Base-by-base conservation (phyloP, 371 early-diverging fungal genomes). In the Syncephalis plumigaleata region DNA sequence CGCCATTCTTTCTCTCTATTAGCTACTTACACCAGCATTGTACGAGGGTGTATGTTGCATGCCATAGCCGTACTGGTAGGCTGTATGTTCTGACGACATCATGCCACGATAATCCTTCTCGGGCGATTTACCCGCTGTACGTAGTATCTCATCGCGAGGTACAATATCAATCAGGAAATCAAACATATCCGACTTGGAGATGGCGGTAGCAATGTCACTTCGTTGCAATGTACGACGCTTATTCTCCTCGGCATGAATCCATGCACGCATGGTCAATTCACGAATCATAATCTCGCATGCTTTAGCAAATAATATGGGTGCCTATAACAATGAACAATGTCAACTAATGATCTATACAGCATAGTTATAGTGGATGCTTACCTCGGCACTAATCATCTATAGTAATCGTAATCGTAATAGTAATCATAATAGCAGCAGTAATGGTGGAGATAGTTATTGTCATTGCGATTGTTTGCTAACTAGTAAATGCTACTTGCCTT, bases 111-210 rank as follows among this genome's bases (percentile, higher is more conserved):
- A 31, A 31, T 31, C 31, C 31, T 31, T 31, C 11, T 31, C 31
- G 31, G 31, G 31, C 11, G 31, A 31, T 31, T 31, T 31, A 11
- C 31, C 31, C 4, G 31, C 4, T 11, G 49, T 11, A 42, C 49
- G 49, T 13, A 38, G 38, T 37, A 48, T 48, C 17, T 87, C 89
- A 48, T 91, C 94, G 26, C 94, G 68, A 3, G 98, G 98, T 13
- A 98, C 90, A 63, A 99, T 89, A 61, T 98, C 98, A 52, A 98
- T 95, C 55, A 99, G 63, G 60, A 99, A 99, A 60, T 99, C 99
- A 68, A 85, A 99, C 80, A 87, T 81, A 53, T 98, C 98, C 16
- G 88, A 79, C 57, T 92, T 87, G 47, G 84, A 75, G 23, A 96
- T 77, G 1, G 99, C 99, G 18, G 81, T 77, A 9, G 91, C 86